Percentiles rank a stretch among this genome's conserved stretches.
Evolutionary conservation across 495 filamentous ascomycete species (phyloP).

Genomic region (Tuber microsphaerosporum): DNA sequence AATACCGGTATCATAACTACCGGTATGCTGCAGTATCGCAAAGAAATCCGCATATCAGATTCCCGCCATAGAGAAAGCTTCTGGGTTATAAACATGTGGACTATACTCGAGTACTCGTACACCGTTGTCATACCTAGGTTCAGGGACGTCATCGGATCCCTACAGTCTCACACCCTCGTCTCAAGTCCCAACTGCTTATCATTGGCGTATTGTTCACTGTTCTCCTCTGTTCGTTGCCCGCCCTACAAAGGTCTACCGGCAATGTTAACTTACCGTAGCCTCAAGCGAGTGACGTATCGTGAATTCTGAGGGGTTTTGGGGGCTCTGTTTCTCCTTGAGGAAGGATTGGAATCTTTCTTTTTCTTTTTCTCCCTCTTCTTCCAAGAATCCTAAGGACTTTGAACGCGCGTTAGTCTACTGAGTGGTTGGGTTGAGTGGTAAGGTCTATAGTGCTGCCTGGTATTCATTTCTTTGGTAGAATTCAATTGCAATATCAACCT

Average conservation of each 20-base stretch:
- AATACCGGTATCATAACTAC: neutral
- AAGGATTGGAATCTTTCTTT: neutral
- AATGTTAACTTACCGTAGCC: neutral
- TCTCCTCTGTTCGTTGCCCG: too few species aligned
- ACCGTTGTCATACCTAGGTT: neutral
- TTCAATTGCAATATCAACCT: neutral
- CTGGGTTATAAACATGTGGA: neutral
- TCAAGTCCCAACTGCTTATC: neutral
- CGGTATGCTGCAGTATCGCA: neutral
- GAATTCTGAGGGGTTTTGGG: neutral
- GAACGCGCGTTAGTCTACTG: neutral
- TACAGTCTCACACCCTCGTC: neutral
- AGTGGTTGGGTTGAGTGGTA: neutral
- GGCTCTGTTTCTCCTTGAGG: neutral
- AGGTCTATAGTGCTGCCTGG: neutral
- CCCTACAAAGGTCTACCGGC: too few species aligned
- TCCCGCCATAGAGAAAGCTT: neutral
- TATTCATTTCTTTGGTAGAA: neutral
- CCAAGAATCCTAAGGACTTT: neutral
- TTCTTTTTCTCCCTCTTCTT: too few species aligned
- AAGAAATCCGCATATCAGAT: neutral
- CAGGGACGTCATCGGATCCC: neutral
- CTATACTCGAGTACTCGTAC: too few species aligned
- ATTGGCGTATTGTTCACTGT: too few species aligned
- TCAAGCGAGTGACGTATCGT: neutral